Evolutionary conservation across 192 early-diverging fungal genomes (phyloP).

Genomic region (Kappamyces sp.): DNA sequence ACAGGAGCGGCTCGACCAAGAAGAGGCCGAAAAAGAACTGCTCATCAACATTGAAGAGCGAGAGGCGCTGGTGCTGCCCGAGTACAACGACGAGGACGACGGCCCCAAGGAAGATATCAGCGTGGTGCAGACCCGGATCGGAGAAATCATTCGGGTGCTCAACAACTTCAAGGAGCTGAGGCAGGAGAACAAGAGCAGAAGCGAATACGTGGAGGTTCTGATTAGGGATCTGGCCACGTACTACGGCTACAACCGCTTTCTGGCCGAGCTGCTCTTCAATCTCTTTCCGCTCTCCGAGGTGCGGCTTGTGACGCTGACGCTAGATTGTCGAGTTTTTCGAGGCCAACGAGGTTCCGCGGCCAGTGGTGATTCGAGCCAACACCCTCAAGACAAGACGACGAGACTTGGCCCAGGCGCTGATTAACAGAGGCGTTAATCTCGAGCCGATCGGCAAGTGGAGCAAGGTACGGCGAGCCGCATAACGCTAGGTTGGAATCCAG

Average conservation of each 20-base stretch:
- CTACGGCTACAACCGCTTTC: conserved; percentile 91
- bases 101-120: conserved; percentile 61
- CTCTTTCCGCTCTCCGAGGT: conserved; percentile 82
- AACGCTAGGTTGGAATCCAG: conserved; percentile 70
- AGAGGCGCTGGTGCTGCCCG: conserved; percentile 63
- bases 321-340: conserved; percentile 95
- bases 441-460: conserved; percentile 98
- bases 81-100: conserved; percentile 57
- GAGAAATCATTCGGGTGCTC: conserved; percentile 83
- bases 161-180: conserved; percentile 84
- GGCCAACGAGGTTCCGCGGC: conserved; percentile 94
- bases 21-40: conserved; percentile 63
- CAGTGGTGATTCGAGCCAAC: conserved; percentile 94
- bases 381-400: conserved; percentile 89
- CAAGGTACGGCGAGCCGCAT: conserved; percentile 62
- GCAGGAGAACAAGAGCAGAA: conserved; percentile 65
- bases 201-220: conserved; percentile 82
- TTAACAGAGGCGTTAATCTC: conserved; percentile 94
- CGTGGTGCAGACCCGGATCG: conserved; percentile 78
- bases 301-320: neutral
- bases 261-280: conserved; percentile 87
- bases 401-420: conserved; percentile 90
- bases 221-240: conserved; percentile 85
- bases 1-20: conserved; percentile 61
- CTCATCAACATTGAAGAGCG: conserved; percentile 71